phyloP scores from a whole-genome alignment of 2,329 filamentous ascomycete genomes.

The Aspergillus arachidicola region DNA sequence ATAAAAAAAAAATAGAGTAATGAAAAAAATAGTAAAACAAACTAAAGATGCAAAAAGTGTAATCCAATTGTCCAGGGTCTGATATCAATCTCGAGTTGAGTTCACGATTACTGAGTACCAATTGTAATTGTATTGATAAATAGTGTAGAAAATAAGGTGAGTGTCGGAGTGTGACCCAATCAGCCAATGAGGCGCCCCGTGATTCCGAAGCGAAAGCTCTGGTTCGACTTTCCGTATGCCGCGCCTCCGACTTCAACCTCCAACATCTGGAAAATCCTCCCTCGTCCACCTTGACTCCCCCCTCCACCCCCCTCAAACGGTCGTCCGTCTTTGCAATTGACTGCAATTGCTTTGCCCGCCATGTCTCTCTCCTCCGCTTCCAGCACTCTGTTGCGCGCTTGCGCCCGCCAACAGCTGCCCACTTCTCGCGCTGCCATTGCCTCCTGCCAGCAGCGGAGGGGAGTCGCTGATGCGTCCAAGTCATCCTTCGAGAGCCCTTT shows the following conservation, averaged over 20 bases:
- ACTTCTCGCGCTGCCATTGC: constrained; percentile 44
- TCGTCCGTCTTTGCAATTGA: constrained; percentile 35
- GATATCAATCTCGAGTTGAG: not conserved
- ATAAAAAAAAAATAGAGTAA: not conserved
- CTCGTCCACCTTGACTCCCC: constrained; percentile 28
- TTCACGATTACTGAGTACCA: not conserved
- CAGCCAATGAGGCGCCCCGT: constrained; percentile 44
- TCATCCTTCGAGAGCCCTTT: constrained; percentile 59
- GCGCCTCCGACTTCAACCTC: constrained; percentile 42
- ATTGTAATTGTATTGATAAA: not conserved
- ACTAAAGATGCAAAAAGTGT: not conserved
- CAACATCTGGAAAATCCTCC: constrained; percentile 38
- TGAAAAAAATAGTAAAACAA: not conserved
- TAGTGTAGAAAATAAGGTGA: constrained; percentile 1
- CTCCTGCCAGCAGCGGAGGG: constrained; percentile 46
- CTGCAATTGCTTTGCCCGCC: constrained; percentile 37
- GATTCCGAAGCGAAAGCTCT: constrained; percentile 48
- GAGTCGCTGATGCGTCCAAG: constrained; percentile 39
- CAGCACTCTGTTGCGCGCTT: constrained; percentile 67
- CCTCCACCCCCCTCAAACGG: constrained; percentile 21
- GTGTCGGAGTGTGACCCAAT: constrained; percentile 16
- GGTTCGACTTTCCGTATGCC: constrained; percentile 28
- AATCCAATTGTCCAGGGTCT: not conserved
- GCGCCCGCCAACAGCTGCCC: constrained; percentile 51
- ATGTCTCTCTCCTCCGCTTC: constrained; percentile 65